phyloP scores from a whole-genome alignment of 108 stramenopile genomes.

The Cyclotella choctawhatcheeana region DNA sequence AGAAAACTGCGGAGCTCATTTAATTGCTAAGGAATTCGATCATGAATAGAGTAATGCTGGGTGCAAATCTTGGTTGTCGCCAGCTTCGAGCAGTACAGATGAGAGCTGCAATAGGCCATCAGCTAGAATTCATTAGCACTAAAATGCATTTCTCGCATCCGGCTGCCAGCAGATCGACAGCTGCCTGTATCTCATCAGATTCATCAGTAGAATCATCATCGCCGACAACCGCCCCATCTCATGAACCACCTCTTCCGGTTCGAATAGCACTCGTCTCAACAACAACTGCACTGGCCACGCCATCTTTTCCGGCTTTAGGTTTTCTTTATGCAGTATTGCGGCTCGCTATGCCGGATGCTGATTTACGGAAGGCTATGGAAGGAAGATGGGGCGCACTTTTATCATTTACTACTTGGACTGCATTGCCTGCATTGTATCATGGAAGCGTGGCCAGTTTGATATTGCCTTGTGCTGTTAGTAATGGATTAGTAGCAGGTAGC shows the following conservation, averaged over 20 bases:
- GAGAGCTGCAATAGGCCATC: too few species aligned
- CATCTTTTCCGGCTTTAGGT: conserved; percentile 53
- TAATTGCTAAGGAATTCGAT: too few species aligned
- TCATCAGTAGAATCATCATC: too few species aligned
- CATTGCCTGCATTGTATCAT: conserved; percentile 43
- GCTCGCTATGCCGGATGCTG: conserved; percentile 32
- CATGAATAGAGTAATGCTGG: too few species aligned
- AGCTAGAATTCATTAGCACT: too few species aligned
- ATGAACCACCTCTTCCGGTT: conserved; percentile 44
- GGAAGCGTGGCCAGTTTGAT: conserved; percentile 40
- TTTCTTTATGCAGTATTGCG: conserved; percentile 45
- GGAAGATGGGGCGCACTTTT: conserved; percentile 47
- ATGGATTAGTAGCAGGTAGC: conserved; percentile 47
- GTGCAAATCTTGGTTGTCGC: too few species aligned
- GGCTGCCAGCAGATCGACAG: too few species aligned
- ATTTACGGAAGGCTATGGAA: conserved; percentile 41
- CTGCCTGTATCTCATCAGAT: too few species aligned
- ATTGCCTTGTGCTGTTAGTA: conserved; percentile 50
- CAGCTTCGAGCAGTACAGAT: too few species aligned
- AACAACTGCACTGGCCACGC: conserved; percentile 52
- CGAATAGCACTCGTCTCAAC: conserved; percentile 50
- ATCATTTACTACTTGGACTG: conserved; percentile 47
- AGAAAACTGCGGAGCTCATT: too few species aligned
- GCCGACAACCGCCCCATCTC: too few species aligned
- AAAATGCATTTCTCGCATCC: too few species aligned